phyloP scores from a whole-genome alignment of 768 basidiomycete genomes.

The Macrocybe gigantea region DNA sequence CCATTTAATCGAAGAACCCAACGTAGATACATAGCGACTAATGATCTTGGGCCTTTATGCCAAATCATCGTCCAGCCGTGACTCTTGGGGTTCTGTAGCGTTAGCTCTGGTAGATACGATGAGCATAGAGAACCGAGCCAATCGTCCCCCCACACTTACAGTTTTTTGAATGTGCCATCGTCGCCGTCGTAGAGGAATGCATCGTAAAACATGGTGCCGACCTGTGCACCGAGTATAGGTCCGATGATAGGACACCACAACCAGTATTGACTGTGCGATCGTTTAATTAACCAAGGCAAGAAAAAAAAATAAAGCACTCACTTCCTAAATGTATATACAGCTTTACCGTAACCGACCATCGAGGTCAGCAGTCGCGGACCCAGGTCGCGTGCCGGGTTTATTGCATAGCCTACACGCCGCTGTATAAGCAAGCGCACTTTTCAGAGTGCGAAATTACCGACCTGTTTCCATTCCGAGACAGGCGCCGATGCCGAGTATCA shows the following conservation, averaged over 20 bases:
- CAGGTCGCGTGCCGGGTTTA: conserved; percentile 33
- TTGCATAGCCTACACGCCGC: conserved; percentile 23
- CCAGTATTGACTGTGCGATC: conserved; percentile 57
- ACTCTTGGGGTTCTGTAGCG: too few relatives aligned
- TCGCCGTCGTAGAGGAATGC: conserved; percentile 50
- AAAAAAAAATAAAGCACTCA: conserved; percentile 21
- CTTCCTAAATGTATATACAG: conserved; percentile 36
- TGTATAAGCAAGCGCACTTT: neutral
- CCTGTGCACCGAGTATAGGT: conserved; percentile 54
- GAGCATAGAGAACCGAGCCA: too few relatives aligned
- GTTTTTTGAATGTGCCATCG: conserved; percentile 44
- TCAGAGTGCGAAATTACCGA: neutral
- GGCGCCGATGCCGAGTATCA: conserved; percentile 51
- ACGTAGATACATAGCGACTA: too few relatives aligned
- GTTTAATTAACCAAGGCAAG: neutral
- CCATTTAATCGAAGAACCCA: too few relatives aligned
- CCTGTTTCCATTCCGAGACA: conserved; percentile 62
- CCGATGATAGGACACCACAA: conserved; percentile 63
- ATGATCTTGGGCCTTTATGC: too few relatives aligned
- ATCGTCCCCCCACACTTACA: conserved; percentile 25
- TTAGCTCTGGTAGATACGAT: too few relatives aligned
- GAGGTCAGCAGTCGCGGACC: conserved; percentile 68
- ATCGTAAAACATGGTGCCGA: conserved; percentile 56
- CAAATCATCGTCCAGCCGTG: too few relatives aligned
- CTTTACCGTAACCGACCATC: conserved; percentile 63